A percentile compares a stretch with the other conserved stretches of the same genome.
Evolutionary conservation across 108 stramenopile genomes (phyloP).

Genomic region (Cyclotella kingstonii): DNA sequence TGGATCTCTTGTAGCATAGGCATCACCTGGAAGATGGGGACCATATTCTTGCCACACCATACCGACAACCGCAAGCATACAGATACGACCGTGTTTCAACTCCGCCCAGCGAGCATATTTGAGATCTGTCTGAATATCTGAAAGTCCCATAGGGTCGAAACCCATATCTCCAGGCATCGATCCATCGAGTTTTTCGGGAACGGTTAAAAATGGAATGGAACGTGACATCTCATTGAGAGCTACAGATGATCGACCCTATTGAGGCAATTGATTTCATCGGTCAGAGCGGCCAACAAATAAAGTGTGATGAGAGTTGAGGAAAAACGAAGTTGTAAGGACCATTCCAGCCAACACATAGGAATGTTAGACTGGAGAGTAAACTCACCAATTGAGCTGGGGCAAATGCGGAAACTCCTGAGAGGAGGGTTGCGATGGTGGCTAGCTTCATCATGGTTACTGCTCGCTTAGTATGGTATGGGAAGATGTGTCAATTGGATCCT

Average conservation of each 20-base stretch:
- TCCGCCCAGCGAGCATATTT: conserved; percentile 89
- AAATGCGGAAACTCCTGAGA: conserved; percentile 4
- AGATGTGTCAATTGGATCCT: neutral
- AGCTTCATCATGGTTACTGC: conserved; percentile 21
- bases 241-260: conserved; percentile 50
- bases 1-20: conserved; percentile 73
- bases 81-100: conserved; percentile 79
- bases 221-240: conserved; percentile 79
- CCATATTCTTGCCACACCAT: conserved; percentile 77
- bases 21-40: conserved; percentile 79
- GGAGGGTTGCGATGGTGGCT: neutral
- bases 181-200: conserved; percentile 92
- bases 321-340: neutral
- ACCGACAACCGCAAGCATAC: conserved; percentile 82
- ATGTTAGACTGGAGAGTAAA: neutral
- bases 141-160: conserved; percentile 96
- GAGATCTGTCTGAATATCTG: conserved; percentile 78
- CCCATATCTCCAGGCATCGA: conserved; percentile 95
- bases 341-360: neutral
- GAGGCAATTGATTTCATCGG: neutral
- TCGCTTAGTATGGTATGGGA: neutral
- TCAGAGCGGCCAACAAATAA: neutral
- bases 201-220: conserved; percentile 91
- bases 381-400: conserved; percentile 17
- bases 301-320: neutral